Base-by-base conservation (phyloP, 805 yeast genomes). In the Diddensiella santjacobensis region DNA sequence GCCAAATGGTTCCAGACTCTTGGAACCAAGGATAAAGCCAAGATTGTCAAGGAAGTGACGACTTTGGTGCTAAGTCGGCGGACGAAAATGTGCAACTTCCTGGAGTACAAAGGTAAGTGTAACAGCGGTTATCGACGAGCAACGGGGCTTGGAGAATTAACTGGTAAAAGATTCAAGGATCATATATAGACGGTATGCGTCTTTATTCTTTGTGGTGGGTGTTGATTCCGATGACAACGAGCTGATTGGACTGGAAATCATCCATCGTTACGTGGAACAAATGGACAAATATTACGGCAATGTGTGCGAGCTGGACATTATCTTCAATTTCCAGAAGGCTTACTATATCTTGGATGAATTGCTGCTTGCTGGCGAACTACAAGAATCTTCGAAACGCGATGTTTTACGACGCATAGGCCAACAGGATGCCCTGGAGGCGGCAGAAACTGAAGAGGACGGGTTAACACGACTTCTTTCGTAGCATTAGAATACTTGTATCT, bases 251-350 rank as follows among this genome's bases (percentile, higher is more conserved):
- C 71, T 93, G 48, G 99, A 93, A 61, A 71, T 85, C 15, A 83
- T 93, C 44, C 99, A 93, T 65, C 74, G 97, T 52, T 93, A 83
- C 64, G 99, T 93, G 36, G 99, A 93, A 66, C 89, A 87, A 55
- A 88, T 93, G 96, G 99, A 93, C 71, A 84, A 85, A 58, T 81
- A 89, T 51, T 93, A 87, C 63, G 97, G 96, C 10, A 91, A 88
- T 61, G 99, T 93, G 15, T 89, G 97, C 68, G 99, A 93, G 65
- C 73, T 93, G 59, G 99, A 93, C 69, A 93, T 93, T 53, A 93
- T 93, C 43, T 93, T 93, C 77, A 93, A 95, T 61, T 93, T 93
- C 69, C 87, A 86, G 58, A 85, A 87, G 63, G 97, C 98, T 0
- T 93, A 93, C 65, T 86, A 87, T 67, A 84, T 93, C 10, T 71